These are phyloP conservation scores for Ceratocystis colombiana DNA, from an alignment of 2,329 filamentous ascomycete species.

Conservation along the genomic window DNA sequence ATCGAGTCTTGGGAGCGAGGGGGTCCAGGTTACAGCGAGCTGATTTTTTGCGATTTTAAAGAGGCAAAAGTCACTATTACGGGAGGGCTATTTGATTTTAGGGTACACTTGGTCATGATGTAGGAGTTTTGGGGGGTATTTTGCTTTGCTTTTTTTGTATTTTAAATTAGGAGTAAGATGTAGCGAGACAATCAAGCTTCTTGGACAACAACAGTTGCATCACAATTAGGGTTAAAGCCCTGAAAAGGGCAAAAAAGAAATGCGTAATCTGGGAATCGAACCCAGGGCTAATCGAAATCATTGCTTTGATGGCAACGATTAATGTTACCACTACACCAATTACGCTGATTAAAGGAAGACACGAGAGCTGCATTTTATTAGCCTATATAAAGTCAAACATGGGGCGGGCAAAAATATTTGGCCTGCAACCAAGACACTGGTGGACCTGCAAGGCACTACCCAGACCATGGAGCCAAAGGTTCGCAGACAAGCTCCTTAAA, in stretches of 20 bases:
- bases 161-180: not conserved
- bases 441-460: too few relatives aligned
- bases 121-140: not conserved
- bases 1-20: conserved; percentile 10
- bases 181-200: not conserved
- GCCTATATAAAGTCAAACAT: too few relatives aligned
- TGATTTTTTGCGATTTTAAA: not conserved
- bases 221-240: not conserved
- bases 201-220: not conserved
- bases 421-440: too few relatives aligned
- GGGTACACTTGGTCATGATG: not conserved
- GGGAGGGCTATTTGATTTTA: not conserved
- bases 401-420: too few relatives aligned
- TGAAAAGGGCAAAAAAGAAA: not conserved
- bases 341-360: not conserved
- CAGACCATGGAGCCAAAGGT: too few relatives aligned
- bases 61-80: not conserved
- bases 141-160: not conserved
- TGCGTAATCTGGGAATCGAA: conserved; percentile 21
- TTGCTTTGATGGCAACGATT: conserved; percentile 16
- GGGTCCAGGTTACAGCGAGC: not conserved
- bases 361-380: too few relatives aligned
- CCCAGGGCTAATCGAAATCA: conserved; percentile 19
- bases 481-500: too few relatives aligned
- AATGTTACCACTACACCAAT: conserved; percentile 22